Evolutionary conservation across 106 monocot genomes (phyloP), one percentile per base, ranked within the genome.

Genomic region (Xerophyta viscosa): DNA sequence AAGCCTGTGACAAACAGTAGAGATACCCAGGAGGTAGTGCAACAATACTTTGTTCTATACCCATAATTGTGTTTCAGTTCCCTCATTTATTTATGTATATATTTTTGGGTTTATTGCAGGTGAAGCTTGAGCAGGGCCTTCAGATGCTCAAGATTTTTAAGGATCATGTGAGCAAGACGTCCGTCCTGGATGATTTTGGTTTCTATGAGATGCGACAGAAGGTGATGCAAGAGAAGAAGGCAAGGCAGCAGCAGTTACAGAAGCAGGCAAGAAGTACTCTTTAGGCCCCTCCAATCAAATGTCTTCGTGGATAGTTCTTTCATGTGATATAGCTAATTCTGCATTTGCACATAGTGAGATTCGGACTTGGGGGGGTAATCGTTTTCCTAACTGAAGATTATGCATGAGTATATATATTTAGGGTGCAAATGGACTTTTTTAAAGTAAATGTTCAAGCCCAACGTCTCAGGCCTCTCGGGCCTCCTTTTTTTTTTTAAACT

Each of bases 1-100:
- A 91, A 85, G 30, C 91, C 91, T 4, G 85, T 91, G 48, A 91
- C 91, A 9, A 85, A 91, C 55, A 78, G 91, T 49, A 78, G 91
- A 48, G 91, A 91, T 41, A 85, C 91, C 28, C 85, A 91, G 47
- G 81, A 91, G 75, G 85, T 91, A 13, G 1, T 7, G 0, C 0
- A 46, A 44, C 2, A 46, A 19, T 11, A 13, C 20, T 36, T 37
- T 20, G 28, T 50, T 14, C 24, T 28, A 22, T 11, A 48, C 10
- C 1, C 10, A 2, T 39, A 10, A 3, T 39, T 15, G 13, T 12
- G 39, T 15, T 39, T n/a, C n/a, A n/a, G n/a, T n/a, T n/a, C n/a
- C n/a, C n/a, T n/a, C n/a, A n/a, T n/a, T 39, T 39, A 12, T 39
- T 15, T 39, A 15, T 12, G 15, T 15, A 10, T 39, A 12, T 11